Base-by-base conservation (phyloP, 805 yeast genomes). In the Metschnikowia dekortorum region DNA sequence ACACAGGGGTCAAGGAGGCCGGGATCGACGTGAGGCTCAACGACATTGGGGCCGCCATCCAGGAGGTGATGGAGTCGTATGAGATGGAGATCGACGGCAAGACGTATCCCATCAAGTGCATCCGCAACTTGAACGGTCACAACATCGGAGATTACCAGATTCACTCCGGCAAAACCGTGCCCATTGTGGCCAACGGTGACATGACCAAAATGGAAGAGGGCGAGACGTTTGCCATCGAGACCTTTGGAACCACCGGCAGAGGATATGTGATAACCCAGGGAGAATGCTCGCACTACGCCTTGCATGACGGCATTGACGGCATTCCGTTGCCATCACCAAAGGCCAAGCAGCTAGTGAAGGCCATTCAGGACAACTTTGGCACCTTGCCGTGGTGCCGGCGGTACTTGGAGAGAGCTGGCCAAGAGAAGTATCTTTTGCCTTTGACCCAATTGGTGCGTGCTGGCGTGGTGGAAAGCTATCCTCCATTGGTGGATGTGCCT, bases 121-220 rank as follows among this genome's bases (percentile, higher is more conserved):
- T 96, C 61, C 79, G 96, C 59, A 94, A 94, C 71, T 80, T 94
- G 65, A 87, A 89, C 68, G 99, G 99, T 36, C 99, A 94, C 72
- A 91, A 84, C 64, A 94, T 94, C 61, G 84, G 81, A 28, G 91
- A 85, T 49, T 91, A 76, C 69, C 76, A 74, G 47, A 94, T 94
- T 62, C 99, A 94, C 68, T 94, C 91, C 39, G 97, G 97, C 55
- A 94, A 94, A 68, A 84, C 95, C 28, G 98, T 94, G 43, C 99
- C 99, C 14, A 94, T 94, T 61, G 96, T 94, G 34, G 86, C 91
- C 61, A 88, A 88, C 61, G 92, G 90, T 7, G 99, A 94, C 66
- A 80, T 80, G 68, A 94, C 98, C 9, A 92, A 92, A 78, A 92
- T 94, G 97, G 99, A 94, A 68, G 99, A 94, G 74, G 97, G 97